Base-by-base conservation (phyloP, 2,329 filamentous ascomycete species). In the Botrytis fragariae region DNA sequence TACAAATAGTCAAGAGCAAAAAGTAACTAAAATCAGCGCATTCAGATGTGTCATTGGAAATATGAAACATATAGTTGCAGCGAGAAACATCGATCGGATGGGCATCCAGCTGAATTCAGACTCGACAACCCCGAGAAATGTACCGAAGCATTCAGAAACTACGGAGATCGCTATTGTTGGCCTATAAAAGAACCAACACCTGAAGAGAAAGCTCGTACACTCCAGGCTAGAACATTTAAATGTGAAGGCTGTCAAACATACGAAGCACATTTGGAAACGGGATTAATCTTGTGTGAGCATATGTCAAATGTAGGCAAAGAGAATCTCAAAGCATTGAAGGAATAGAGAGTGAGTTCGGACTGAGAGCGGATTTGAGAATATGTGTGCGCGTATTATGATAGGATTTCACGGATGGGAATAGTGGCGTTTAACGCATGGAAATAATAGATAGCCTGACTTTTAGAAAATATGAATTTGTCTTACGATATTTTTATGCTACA, bases 11-110 rank as follows among this genome's bases (percentile, higher is more conserved):
- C 51, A 54, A 54, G n/a, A 4, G 29, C 51, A 6, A 29, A 54
- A 0, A 54, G 2, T 4, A 18, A 54, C 51, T 54, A 29, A 54
- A 0, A 18, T 18, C 7, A 4, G 4, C n/a, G n/a, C 0, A 16
- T 1, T 54, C 4, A 54, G 51, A 29, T 54, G 51, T 54, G 51
- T 51, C 9, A 51, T 51, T 51, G 10, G 9, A 25, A 12, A 25
- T 51, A 51, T n/a, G 25, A 8, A 51, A n/a, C 3, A 51, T n/a
- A 25, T 25, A 4, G 8, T 48, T 48, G 45, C 45, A 48, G 20
- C 45, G 3, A 8, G 1, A 9, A 22, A 7, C 45, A 22, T 48
- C 20, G 8, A 25, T 22, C 7, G 7, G 3, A 48, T 10, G 20
- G 20, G 45, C 20, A 9, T 9, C 7, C 0, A 22, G 20, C 18